Evolutionary conservation across 208 protist species (phyloP).

Genomic region (Leishmania tarentolae): DNA sequence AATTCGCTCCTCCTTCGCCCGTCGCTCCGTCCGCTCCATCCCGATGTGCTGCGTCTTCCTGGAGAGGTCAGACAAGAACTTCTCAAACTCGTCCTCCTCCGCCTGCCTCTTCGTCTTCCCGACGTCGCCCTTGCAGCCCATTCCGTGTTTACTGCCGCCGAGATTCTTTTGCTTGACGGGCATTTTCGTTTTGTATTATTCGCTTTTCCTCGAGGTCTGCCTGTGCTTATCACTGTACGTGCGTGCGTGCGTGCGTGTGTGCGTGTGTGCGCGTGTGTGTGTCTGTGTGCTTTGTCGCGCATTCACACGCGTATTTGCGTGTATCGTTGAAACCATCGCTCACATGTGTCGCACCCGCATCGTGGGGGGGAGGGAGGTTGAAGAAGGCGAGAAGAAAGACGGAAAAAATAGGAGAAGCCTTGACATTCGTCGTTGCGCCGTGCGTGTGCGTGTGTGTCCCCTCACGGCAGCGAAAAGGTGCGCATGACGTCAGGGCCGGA

Average conservation of each 20-base stretch:
- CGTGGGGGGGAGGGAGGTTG: not conserved
- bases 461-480: not conserved
- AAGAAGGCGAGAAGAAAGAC: not conserved
- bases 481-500: not conserved
- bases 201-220: not conserved
- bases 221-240: not conserved
- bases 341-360: not conserved
- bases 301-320: not conserved
- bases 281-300: not conserved
- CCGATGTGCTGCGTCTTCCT: conserved; percentile 63
- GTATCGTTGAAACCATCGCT: not conserved
- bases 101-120: conserved; percentile 54
- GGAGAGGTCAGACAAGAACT: conserved; percentile 61
- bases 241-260: not conserved
- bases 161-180: not conserved
- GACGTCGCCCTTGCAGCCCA: conserved; percentile 16
- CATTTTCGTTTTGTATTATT: not conserved
- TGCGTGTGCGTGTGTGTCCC: not conserved
- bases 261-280: not conserved
- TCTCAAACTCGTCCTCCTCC: conserved; percentile 76
- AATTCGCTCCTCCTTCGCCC: conserved; percentile 39
- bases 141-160: conserved; percentile 24
- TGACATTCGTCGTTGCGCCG: not conserved
- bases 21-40: conserved; percentile 35
- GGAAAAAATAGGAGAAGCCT: no score